Conservation (phyloP, 2,329 filamentous ascomycete genomes). For the Tolypocladium ophioglossoides region DNA sequence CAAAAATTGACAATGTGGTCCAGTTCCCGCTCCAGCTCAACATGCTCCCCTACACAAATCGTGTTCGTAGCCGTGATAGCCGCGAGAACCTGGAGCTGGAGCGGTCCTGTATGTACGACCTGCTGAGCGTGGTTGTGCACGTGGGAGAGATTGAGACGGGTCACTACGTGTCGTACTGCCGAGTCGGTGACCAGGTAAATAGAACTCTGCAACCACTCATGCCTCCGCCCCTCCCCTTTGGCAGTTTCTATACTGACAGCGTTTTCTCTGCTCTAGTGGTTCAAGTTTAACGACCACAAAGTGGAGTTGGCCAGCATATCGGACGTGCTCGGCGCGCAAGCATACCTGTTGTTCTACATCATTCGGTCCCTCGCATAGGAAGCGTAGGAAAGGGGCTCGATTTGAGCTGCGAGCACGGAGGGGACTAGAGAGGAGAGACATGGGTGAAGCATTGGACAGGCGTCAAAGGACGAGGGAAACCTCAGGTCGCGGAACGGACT, state of each 20-base stretch:
- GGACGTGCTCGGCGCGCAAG: slow-evolving; percentile 76
- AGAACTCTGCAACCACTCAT: not conserved
- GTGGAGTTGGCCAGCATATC: slow-evolving; percentile 75
- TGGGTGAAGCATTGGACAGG: not conserved
- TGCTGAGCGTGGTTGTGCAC: slow-evolving; percentile 84
- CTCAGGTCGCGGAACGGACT: not conserved
- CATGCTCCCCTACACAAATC: slow-evolving; percentile 80
- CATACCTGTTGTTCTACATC: slow-evolving; percentile 85
- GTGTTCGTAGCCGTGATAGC: slow-evolving; percentile 39
- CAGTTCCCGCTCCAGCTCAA: slow-evolving; percentile 80
- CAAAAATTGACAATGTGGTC: slow-evolving; percentile 81
- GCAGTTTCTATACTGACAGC: slow-evolving; percentile 4
- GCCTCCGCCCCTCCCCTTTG: not conserved
- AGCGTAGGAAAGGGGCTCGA: not conserved
- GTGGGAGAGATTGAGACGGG: slow-evolving; percentile 88
- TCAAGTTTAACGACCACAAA: slow-evolving; percentile 90
- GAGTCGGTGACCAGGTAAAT: slow-evolving; percentile 59
- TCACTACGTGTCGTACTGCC: slow-evolving; percentile 83
- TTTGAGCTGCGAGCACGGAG: not conserved
- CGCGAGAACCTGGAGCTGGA: slow-evolving; percentile 46
- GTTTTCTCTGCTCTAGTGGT: slow-evolving; percentile 52
- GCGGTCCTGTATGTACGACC: slow-evolving; percentile 68
- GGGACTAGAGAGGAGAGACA: not conserved
- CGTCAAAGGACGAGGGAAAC: not conserved
- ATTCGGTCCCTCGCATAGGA: slow-evolving; percentile 43